These are phyloP conservation scores for Rhizophagus clarus DNA, from an alignment of 192 early-diverging fungal genomes.

Conservation along the genomic window DNA sequence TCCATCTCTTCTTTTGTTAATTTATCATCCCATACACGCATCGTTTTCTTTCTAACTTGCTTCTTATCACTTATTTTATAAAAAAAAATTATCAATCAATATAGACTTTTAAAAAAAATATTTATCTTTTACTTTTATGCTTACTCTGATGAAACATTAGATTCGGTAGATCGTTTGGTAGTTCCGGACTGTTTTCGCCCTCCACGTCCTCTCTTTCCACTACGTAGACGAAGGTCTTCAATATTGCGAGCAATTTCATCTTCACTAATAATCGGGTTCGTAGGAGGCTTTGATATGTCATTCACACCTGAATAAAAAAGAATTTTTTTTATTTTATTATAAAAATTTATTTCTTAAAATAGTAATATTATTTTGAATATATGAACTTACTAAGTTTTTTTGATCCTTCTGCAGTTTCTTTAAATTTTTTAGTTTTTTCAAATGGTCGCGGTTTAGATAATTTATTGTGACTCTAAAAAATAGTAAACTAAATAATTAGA, in stretches of 20 bases:
- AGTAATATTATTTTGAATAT: neutral
- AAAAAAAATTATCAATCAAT: neutral
- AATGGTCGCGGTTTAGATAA: conserved; percentile 71
- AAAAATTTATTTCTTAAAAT: neutral
- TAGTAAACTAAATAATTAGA: neutral
- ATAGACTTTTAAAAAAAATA: neutral
- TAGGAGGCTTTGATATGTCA: conserved; percentile 26
- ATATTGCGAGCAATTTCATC: conserved; percentile 56
- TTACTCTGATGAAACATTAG: conserved; percentile 35
- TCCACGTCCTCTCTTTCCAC: conserved; percentile 39
- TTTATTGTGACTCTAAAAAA: conserved; percentile 41
- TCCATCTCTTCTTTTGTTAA: conserved; percentile 58
- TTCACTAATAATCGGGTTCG: conserved; percentile 40
- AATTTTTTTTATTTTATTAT: neutral
- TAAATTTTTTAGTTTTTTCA: conserved; percentile 77
- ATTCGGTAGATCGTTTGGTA: conserved; percentile 26
- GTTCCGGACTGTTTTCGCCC: conserved; percentile 34
- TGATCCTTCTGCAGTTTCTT: conserved; percentile 61
- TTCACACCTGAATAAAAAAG: conserved; percentile 8
- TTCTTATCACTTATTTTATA: conserved; percentile 39
- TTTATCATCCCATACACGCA: conserved; percentile 79
- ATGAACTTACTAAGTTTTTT: conserved; percentile 34
- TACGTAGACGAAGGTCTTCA: conserved; percentile 43
- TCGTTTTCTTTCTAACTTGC: conserved; percentile 53
- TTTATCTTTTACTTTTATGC: neutral